Base-by-base conservation (phyloP, 1,284 basidiomycete species). In the Flammula alnicola region DNA sequence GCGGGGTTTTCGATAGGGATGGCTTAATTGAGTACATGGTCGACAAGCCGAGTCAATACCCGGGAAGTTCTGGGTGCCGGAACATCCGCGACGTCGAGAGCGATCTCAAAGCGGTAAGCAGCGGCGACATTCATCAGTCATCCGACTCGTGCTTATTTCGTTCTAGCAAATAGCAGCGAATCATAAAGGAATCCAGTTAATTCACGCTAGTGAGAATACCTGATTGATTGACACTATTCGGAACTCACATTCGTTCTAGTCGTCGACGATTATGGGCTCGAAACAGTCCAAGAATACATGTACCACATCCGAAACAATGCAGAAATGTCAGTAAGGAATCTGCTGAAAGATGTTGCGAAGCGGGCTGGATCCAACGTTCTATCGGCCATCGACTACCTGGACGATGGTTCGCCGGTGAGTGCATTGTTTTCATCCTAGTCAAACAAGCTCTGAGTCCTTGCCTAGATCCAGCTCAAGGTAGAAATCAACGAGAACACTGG, bases 221-320 rank as follows among this genome's bases (percentile, higher is more conserved):
- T 36, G 32, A 22, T 48, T 35, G 52, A 58, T 46, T 66, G 35
- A 58, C 62, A 47, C 57, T 60, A 49, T 19, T 54, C 23, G 32
- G 31, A 16, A 43, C 29, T 37, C 19, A 51, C 26, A 47, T 22
- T 43, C 43, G 17, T 16, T 19, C 44, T 64, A 83, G 88, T 98
- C 56, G 88, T 96, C 31, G 80, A 84, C 5, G 94, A 98, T 60
- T 97, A 96, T 64, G 83, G 88, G 2, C 77, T 98, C 29, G 73
- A 84, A 45, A 93, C 86, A 1, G 95, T 98, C 2, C 94, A 98
- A 64, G 83, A 88, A 60, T 96, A 97, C 73, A 96, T 96, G 94
- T 79, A 81, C 55, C 86, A 92, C 63, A 96, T 98, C 65, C 87
- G 93, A 36, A 72, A 80, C 48, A 98, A 98, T 62, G 96, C 96